Base-by-base conservation (phyloP, 208 protist genomes). In the Trichomonas vaginalis region DNA sequence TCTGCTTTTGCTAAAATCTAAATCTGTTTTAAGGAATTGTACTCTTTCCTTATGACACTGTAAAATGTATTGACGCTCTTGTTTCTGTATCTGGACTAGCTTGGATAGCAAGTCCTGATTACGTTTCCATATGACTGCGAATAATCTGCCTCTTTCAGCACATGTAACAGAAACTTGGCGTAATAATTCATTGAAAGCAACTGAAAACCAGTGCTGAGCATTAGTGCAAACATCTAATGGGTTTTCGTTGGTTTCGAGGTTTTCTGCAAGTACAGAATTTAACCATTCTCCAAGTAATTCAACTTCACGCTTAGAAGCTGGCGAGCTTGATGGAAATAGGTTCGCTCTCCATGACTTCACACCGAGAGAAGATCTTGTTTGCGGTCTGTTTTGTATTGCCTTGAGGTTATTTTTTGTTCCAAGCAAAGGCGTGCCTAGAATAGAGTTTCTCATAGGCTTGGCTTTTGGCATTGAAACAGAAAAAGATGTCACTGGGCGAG, bases 151-250 rank as follows among this genome's bases (percentile, higher is more conserved):
- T 35, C 86, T 42, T 45, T 92, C 86, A 39, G 86, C 86, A 47
- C 86, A 92, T 21, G 42, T 45, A 6, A 92, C 46, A 12, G 86
- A 92, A 51, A 92, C 86, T 51, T 92, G 86, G 8, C 86, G 23
- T 8, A 92, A 9, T 17, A 92, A 15, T 32, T 92, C 86, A 32
- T 92, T 92, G 45, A 92, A 92, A 56, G 86, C 86, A 47, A 92
- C 86, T 1, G 86, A 92, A 92, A 92, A 92, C 86, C 86, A 92
- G 45, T 92, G 86, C 46, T 92, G 86, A 35, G 86, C 86, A 17
- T 92, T 48, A 0, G 45, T 51, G 35, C 86, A 92, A 1, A 92
- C 86, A 51, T 92, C 86, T 0, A 92, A 9, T 51, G 86, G 86
- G 39, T 92, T 92, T 8, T 92, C 86, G 45, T 92, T 92, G 32